Conservation (phyloP, 805 yeast species). For the Yarrowia keelungensis region DNA sequence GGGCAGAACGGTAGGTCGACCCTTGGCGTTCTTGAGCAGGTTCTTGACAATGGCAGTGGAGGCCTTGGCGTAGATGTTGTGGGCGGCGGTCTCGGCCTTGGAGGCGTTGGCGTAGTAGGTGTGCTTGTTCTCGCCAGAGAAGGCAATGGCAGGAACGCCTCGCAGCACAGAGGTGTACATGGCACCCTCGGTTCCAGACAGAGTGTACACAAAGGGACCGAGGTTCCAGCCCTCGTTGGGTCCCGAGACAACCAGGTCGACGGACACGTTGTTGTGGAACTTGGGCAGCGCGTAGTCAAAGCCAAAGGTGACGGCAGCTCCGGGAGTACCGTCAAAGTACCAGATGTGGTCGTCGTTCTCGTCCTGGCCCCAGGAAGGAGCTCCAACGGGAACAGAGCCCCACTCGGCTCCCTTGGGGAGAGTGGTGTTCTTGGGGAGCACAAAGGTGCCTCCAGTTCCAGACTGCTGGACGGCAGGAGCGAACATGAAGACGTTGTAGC, state of each 20-base stretch:
- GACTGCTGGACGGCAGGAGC: slow-evolving; percentile 62
- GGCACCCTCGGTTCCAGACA: slow-evolving; percentile 56
- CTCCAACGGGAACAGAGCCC: slow-evolving; percentile 55
- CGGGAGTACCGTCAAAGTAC: slow-evolving; percentile 59
- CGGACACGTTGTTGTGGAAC: slow-evolving; percentile 50
- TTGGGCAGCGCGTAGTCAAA: slow-evolving; percentile 55
- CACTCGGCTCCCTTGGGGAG: slow-evolving; percentile 56
- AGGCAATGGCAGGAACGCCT: slow-evolving; percentile 54
- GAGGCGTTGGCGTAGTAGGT: slow-evolving; percentile 35
- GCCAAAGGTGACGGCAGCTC: slow-evolving; percentile 55
- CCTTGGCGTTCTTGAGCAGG: slow-evolving; percentile 35
- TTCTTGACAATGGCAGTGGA: slow-evolving; percentile 31
- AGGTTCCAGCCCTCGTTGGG: slow-evolving; percentile 57
- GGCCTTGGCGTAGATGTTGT: slow-evolving; percentile 33
- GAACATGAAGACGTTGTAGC: slow-evolving; percentile 58
- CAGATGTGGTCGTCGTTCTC: slow-evolving; percentile 51
- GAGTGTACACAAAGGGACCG: slow-evolving; percentile 52
- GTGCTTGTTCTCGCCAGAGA: slow-evolving; percentile 49
- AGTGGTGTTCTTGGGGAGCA: slow-evolving; percentile 50
- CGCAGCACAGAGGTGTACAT: slow-evolving; percentile 53
- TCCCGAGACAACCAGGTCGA: slow-evolving; percentile 57
- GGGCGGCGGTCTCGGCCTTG: slow-evolving; percentile 16
- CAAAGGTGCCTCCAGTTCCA: slow-evolving; percentile 64
- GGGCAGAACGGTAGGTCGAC: slow-evolving; percentile 30
- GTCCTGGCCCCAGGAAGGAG: slow-evolving; percentile 60